Evolutionary conservation across 2,329 filamentous ascomycete species (phyloP), one percentile per base, ranked within the genome.

Genomic region (Dactylonectria macrodidyma): DNA sequence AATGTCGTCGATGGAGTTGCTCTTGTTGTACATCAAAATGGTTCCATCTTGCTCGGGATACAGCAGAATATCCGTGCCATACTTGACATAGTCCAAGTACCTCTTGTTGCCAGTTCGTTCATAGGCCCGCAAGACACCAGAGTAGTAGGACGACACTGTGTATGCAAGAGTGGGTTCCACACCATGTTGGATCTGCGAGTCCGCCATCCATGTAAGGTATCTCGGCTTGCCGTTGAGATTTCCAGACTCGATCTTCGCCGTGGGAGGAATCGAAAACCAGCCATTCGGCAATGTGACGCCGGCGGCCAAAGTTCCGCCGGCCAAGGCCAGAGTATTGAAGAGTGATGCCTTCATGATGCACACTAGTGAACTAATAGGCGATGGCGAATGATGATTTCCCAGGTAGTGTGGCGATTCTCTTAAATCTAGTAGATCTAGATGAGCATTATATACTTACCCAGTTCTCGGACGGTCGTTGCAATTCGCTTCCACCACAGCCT

Each of bases 171-270:
- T 76, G 0, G 74, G 74, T 38, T 76, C 74, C 14, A 74, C 73
- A 4, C 74, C 72, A 47, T 76, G 73, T 59, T 71, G 73, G 30
- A 76, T 76, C 38, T 76, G 71, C 16, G 74, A 76, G 59, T 76
- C 73, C 9, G 74, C 74, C 74, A 76, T 76, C 73, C 74, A 76
- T 10, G 73, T 76, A 12, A 76, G 65, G 48, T 74, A 76, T 14
- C 70, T 50, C n/a, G 70, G 70, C 61, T 69, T 54, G 63, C 70
- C 69, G 14, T 71, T 38, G 24, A 69, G 65, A 5, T 65, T 46
- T 12, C 50, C 30, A 0, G 61, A 12, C 14, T 67, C 54, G 55
- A 71, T 71, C 47, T 65, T 69, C 26, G 67, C 52, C 0, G 60
- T 56, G 2, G 70, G 70, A 2, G 68, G 69, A 19, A 71, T 67